Evolutionary conservation across 768 basidiomycete species (phyloP), one percentile per base, ranked within the genome.

Genomic region (Boletales sp.): DNA sequence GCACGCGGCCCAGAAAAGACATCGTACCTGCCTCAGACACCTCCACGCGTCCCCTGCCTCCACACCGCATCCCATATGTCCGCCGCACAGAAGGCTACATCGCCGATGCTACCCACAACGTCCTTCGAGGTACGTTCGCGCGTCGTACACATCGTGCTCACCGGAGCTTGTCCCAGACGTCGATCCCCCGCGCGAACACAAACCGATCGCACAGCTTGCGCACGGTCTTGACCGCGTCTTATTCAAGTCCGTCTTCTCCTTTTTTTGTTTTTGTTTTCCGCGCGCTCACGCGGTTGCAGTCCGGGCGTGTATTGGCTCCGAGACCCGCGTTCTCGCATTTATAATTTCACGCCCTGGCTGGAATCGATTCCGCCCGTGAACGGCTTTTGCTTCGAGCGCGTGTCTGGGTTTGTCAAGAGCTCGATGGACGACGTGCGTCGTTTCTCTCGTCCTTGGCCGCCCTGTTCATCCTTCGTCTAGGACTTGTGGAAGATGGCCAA

Each of bases 261-360:
- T 13, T 34, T 12, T 13, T 38, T 8, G 4, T 34, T 12, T 13
- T 38, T 8, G 4, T 34, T 13, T 36, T 19, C 9, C 1, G 13
- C 5, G 37, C 29, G 44, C 8, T 30, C 42, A 45, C 34, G 9
- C 18, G 51, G 19, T 27, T 7, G 7, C 52, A 97, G 94, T 57
- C 90, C 88, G 5, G 90, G 90, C 10, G 86, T 94, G 1, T 90
- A 93, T 58, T 90, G 90, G 85, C 69, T 97, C 2, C 82, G 83
- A 59, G 93, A 98, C 62, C 89, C 91, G 1, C 77, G 88, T 15
- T 88, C 92, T 0, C 77, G 82, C 6, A 86, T 91, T 13, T 94
- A 89, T 70, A 94, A 94, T 61, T 97, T 92, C 62, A 67, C 83
- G 0, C 80, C 83, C 4, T 80, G 77, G 62, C 71, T 97, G 5